Evolutionary conservation across 331 rosid species (phyloP).

Genomic region (Arachis monticola): DNA sequence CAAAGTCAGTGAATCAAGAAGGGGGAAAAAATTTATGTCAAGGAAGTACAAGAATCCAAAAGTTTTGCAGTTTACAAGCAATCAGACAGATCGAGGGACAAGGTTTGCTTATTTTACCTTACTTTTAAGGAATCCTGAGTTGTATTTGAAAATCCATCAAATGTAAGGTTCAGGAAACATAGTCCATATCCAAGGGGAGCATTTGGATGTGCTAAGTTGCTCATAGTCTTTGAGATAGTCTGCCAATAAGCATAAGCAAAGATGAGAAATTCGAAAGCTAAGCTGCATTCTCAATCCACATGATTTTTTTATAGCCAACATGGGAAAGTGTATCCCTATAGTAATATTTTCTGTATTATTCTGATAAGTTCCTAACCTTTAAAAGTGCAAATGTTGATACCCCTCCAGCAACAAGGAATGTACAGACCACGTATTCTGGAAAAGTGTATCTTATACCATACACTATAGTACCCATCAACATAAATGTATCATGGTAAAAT

Average conservation of each 20-base stretch:
- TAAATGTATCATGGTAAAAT: slow-evolving; percentile 59
- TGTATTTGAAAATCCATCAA: slow-evolving; percentile 99
- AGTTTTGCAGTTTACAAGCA: slow-evolving; percentile 22
- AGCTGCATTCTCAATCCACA: slow-evolving; percentile 15
- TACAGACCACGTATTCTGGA: slow-evolving; percentile 81
- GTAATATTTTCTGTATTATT: background rate
- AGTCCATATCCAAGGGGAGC: slow-evolving; percentile 95
- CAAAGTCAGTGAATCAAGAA: background rate
- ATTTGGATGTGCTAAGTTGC: slow-evolving; percentile 93
- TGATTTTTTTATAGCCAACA: background rate
- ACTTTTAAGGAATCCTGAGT: slow-evolving; percentile 93
- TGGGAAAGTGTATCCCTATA: background rate
- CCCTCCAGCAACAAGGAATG: slow-evolving; percentile 99
- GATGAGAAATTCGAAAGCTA: background rate
- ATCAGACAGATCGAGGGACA: slow-evolving; percentile 19
- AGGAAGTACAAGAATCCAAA: background rate
- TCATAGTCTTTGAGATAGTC: slow-evolving; percentile 80
- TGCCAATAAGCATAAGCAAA: slow-evolving; percentile 31
- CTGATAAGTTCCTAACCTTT: slow-evolving; percentile 64
- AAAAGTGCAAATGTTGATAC: slow-evolving; percentile 93
- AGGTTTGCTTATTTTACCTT: slow-evolving; percentile 53
- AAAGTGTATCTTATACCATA: slow-evolving; percentile 81
- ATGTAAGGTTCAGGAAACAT: slow-evolving; percentile 92
- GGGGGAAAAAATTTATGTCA: slow-evolving; percentile 5
- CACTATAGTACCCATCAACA: slow-evolving; percentile 94